Evolutionary conservation across 2,329 filamentous ascomycete genomes (phyloP).

Genomic region (Bipolaris gigantea): DNA sequence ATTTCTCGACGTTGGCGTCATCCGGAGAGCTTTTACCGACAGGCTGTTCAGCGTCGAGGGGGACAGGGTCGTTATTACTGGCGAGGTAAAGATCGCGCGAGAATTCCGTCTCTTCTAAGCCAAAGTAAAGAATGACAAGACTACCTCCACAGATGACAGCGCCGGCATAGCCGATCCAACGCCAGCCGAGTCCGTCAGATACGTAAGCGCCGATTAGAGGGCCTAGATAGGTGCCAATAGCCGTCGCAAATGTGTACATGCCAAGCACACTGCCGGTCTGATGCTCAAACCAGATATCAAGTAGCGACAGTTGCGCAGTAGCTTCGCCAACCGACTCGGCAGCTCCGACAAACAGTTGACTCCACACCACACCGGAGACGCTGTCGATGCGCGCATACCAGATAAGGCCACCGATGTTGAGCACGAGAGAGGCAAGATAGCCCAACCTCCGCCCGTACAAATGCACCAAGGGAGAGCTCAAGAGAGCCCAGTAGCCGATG

Average conservation of each 20-base stretch:
- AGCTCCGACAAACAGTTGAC: background rate
- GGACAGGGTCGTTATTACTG: background rate
- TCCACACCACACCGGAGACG: background rate
- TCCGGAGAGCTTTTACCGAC: background rate
- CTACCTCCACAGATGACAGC: background rate
- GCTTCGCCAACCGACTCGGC: constrained; percentile 1
- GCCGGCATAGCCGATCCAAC: background rate
- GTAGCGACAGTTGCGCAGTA: constrained; percentile 1
- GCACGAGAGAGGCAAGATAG: background rate
- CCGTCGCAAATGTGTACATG: constrained; percentile 1
- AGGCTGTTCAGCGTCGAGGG: background rate
- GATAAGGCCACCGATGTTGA: background rate
- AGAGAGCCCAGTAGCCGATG: background rate
- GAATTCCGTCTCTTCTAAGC: background rate
- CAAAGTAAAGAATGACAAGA: background rate
- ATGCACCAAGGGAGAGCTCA: background rate
- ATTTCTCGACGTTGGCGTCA: background rate
- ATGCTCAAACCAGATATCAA: constrained; percentile 1
- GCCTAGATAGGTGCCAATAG: background rate
- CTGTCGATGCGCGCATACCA: constrained; percentile 1
- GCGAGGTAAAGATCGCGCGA: background rate
- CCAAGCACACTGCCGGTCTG: background rate
- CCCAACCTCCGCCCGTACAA: background rate
- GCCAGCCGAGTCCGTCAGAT: background rate
- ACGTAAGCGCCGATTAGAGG: background rate